Evolutionary conservation across 2,329 filamentous ascomycete genomes (phyloP).

Genomic region (Alternaria solani): DNA sequence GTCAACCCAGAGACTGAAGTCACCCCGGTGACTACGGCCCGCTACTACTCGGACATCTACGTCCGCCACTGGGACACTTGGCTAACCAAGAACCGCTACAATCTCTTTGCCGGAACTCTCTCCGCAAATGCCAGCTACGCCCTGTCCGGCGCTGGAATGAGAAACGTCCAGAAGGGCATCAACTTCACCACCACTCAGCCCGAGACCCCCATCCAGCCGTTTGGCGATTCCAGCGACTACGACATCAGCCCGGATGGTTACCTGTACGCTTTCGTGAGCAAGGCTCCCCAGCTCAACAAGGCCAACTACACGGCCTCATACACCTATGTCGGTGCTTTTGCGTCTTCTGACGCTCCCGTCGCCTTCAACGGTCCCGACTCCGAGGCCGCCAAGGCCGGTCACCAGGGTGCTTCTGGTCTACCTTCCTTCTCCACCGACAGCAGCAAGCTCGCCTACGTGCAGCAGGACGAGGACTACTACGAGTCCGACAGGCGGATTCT

Average conservation of each 20-base stretch:
- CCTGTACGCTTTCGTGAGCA: conserved; percentile 70
- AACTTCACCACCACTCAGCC: conserved; percentile 61
- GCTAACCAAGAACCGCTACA: conserved; percentile 71
- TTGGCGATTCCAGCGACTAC: conserved; percentile 80
- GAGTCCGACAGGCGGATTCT: conserved; percentile 78
- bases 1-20: conserved; percentile 70
- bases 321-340: conserved; percentile 75
- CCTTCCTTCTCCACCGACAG: conserved; percentile 81
- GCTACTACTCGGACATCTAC: conserved; percentile 77
- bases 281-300: conserved; percentile 74
- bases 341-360: conserved; percentile 59
- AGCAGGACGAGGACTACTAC: conserved; percentile 69
- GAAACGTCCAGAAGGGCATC: conserved; percentile 69
- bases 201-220: conserved; percentile 76
- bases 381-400: conserved; percentile 41
- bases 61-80: conserved; percentile 85
- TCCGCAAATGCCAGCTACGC: conserved; percentile 38
- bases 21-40: conserved; percentile 68
- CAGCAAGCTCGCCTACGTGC: conserved; percentile 78
- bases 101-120: conserved; percentile 76
- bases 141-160: conserved; percentile 47
- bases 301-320: conserved; percentile 83
- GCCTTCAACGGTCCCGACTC: conserved; percentile 47
- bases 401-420: conserved; percentile 70
- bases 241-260: conserved; percentile 73